Conservation (phyloP, 345 rosid genomes). For the Syzygium aqueum region DNA sequence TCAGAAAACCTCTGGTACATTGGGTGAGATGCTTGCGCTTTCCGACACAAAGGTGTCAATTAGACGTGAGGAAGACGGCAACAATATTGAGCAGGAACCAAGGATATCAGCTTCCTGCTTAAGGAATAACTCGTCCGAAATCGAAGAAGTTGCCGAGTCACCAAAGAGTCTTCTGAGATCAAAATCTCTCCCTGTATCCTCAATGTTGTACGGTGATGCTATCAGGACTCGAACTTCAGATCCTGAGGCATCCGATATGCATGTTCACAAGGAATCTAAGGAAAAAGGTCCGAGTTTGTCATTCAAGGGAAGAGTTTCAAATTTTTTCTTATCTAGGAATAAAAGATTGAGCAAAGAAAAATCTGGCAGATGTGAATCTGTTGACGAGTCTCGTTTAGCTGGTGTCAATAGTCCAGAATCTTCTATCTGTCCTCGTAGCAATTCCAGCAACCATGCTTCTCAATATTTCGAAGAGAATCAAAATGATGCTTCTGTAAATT, state of each 20-base stretch:
- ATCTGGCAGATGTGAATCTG: slow-evolving; percentile 9
- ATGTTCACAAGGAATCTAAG: slow-evolving; percentile 28
- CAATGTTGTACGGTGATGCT: slow-evolving; percentile 29
- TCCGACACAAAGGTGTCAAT: slow-evolving; percentile 35
- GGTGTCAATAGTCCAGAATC: slow-evolving; percentile 14
- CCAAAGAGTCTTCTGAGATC: slow-evolving; percentile 58
- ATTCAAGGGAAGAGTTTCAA: slow-evolving; percentile 48
- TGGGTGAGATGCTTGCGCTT: slow-evolving; percentile 95
- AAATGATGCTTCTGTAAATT: slow-evolving; percentile 28
- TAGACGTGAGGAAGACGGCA: slow-evolving; percentile 24
- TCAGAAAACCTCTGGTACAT: slow-evolving; percentile 62
- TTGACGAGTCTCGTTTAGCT: slow-evolving; percentile 14
- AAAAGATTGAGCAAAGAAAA: slow-evolving; percentile 35
- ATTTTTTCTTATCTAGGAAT: slow-evolving; percentile 48
- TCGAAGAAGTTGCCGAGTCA: slow-evolving; percentile 30
- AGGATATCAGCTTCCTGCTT: slow-evolving; percentile 46
- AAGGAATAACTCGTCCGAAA: slow-evolving; percentile 21
- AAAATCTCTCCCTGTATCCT: slow-evolving; percentile 64
- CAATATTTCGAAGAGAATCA: slow-evolving; percentile 14
- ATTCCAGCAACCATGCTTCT: slow-evolving; percentile 10
- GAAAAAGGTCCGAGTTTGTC: slow-evolving; percentile 42
- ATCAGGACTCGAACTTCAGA: slow-evolving; percentile 32
- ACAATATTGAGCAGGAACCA: slow-evolving; percentile 22
- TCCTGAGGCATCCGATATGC: slow-evolving; percentile 27
- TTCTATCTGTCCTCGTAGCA: slow-evolving; percentile 15